phyloP scores from a whole-genome alignment of 2,329 filamentous ascomycete species.

The Thielaviopsis populi region DNA sequence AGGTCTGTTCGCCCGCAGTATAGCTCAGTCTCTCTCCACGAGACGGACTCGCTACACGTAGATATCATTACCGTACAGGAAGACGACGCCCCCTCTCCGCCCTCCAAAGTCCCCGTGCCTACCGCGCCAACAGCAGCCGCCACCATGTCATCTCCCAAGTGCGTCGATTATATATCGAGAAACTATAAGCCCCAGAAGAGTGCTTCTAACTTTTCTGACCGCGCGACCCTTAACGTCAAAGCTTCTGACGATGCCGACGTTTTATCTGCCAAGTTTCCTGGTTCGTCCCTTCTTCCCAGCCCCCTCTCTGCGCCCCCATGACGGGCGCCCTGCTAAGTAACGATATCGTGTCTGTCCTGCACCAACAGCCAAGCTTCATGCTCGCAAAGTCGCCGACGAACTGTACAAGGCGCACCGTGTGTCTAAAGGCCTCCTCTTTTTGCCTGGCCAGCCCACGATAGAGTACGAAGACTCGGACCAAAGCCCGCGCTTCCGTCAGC shows the following conservation, averaged over 20 bases:
- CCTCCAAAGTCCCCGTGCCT: neutral
- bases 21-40: neutral
- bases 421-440: conserved; percentile 38
- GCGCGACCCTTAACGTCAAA: conserved; percentile 1
- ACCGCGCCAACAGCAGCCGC: neutral
- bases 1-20: neutral
- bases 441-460: conserved; percentile 36
- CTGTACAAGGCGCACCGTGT: conserved; percentile 26
- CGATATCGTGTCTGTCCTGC: conserved; percentile 4
- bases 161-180: neutral
- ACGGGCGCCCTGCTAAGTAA: neutral
- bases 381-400: conserved; percentile 39
- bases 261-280: conserved; percentile 9
- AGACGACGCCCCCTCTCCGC: neutral
- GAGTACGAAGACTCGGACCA: conserved; percentile 46
- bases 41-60: conserved; percentile 1
- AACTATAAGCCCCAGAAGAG: neutral
- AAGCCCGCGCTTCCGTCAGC: conserved; percentile 40
- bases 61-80: conserved; percentile 4
- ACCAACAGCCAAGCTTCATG: conserved; percentile 38
- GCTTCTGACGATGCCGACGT: neutral
- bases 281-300: neutral
- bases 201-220: neutral
- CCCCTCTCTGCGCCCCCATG: neutral
- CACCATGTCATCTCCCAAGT: neutral